Conservation (phyloP, 306 rosid species). For the Delonix regia region DNA sequence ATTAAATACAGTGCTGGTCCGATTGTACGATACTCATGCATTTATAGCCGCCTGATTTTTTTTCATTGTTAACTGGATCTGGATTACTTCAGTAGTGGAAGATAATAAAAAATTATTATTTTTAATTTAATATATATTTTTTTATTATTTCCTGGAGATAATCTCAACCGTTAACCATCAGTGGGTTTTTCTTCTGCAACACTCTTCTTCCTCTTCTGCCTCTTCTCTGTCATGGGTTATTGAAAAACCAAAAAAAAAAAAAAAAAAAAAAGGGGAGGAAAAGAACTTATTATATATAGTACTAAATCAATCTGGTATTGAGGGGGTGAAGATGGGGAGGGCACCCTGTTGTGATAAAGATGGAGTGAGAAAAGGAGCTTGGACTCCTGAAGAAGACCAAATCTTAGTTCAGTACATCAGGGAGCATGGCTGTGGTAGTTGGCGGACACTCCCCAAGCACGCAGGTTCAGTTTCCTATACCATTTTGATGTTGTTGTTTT, state of each 20-base stretch:
- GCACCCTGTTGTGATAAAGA: conserved; percentile 20
- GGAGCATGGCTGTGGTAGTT: conserved; percentile 57
- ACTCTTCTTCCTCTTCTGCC: background rate
- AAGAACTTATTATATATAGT: background rate
- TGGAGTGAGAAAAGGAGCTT: conserved; percentile 47
- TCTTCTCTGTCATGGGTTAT: background rate
- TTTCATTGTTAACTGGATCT: background rate
- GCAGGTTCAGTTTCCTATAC: background rate
- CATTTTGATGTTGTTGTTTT: background rate
- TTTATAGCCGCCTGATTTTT: conserved; percentile 1
- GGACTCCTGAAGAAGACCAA: conserved; percentile 65
- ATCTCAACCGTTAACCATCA: no score
- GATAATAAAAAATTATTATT: no score
- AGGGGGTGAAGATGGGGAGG: conserved; percentile 21
- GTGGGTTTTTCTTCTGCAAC: conserved; percentile 1
- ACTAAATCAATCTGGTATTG: background rate
- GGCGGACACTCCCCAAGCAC: conserved; percentile 54
- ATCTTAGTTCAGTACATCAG: conserved; percentile 49
- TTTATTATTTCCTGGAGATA: no score
- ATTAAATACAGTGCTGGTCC: background rate
- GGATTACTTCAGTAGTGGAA: no score
- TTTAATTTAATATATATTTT: no score
- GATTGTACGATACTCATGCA: background rate
- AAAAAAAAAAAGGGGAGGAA: no score
- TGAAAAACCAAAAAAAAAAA: background rate